Evolutionary conservation across 2,329 filamentous ascomycete species (phyloP).

Genomic region (Volutella citrinella): DNA sequence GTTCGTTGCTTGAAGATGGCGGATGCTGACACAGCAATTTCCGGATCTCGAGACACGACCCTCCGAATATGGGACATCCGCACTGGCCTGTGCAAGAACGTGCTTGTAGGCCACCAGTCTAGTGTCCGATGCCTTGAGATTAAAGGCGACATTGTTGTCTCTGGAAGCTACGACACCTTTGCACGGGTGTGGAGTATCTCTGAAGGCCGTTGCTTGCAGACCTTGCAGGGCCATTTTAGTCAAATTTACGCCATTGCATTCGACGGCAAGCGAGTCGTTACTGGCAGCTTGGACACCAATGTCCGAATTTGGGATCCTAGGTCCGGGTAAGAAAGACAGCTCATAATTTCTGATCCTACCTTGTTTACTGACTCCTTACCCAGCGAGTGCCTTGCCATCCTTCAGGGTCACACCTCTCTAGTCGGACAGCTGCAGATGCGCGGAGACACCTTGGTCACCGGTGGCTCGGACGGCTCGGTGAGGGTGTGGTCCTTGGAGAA

Average conservation of each 20-base stretch:
- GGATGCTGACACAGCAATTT: slow-evolving; percentile 89
- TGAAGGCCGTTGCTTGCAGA: slow-evolving; percentile 87
- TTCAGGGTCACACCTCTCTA: slow-evolving; percentile 94
- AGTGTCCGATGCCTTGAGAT: slow-evolving; percentile 95
- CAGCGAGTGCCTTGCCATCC: slow-evolving; percentile 78
- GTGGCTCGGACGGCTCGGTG: slow-evolving; percentile 93
- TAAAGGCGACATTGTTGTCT: slow-evolving; percentile 95
- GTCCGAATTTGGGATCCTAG: slow-evolving; percentile 94
- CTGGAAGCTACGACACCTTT: slow-evolving; percentile 95
- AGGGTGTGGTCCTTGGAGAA: slow-evolving; percentile 92
- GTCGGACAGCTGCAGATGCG: slow-evolving; percentile 97
- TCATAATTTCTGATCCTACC: too few relatives aligned
- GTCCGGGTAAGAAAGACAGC: slow-evolving; percentile 77
- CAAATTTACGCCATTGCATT: slow-evolving; percentile 99
- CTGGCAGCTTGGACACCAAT: slow-evolving; percentile 93
- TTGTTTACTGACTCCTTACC: too few relatives aligned
- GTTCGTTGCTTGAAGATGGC: slow-evolving; percentile 98
- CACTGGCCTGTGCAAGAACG: slow-evolving; percentile 83
- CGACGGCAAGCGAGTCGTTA: slow-evolving; percentile 89
- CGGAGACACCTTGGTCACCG: slow-evolving; percentile 90
- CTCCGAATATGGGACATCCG: slow-evolving; percentile 92
- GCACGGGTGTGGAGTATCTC: slow-evolving; percentile 98
- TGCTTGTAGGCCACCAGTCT: slow-evolving; percentile 90
- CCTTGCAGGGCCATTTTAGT: slow-evolving; percentile 90
- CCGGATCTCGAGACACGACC: slow-evolving; percentile 91